Percentiles rank a stretch among this genome's conserved stretches.
phyloP scores from a whole-genome alignment of 208 protist species.

The Giardia muris region DNA sequence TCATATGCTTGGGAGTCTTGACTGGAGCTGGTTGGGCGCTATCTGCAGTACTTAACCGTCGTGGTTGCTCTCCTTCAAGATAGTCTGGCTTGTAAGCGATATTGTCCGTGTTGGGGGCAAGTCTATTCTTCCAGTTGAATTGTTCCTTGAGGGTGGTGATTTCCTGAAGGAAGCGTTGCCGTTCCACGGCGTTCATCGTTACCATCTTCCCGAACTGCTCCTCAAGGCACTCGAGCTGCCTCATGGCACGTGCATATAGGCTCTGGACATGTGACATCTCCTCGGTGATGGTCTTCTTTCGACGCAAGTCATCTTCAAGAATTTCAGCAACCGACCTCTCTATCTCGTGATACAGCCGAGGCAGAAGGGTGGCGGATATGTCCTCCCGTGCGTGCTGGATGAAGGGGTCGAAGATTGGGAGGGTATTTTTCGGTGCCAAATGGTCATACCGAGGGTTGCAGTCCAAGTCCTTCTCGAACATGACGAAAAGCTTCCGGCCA shows the following conservation, averaged over 20 bases:
- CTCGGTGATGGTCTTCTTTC: not conserved
- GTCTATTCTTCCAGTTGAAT: not conserved
- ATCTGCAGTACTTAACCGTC: too few relatives aligned
- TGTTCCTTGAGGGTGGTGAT: not conserved
- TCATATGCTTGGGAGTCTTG: not conserved
- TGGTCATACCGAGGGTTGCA: conserved; percentile 8
- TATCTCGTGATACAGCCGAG: not conserved
- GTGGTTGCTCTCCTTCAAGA: not conserved
- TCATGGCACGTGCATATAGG: not conserved
- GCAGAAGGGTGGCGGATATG: not conserved
- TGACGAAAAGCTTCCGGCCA: not conserved
- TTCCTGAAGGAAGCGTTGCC: not conserved
- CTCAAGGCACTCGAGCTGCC: not conserved
- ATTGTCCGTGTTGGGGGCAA: not conserved
- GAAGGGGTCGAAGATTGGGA: not conserved
- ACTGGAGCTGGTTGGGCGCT: not conserved
- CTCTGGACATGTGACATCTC: not conserved
- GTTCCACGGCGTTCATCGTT: not conserved
- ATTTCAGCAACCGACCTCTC: not conserved
- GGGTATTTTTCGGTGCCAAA: conserved; percentile 17
- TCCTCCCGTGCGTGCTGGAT: not conserved
- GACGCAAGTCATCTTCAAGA: not conserved
- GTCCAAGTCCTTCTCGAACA: not conserved
- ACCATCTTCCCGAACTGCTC: not conserved
- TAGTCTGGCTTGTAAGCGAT: not conserved